Percentiles rank a stretch among this genome's conserved stretches.
Conservation (phyloP, 805 yeast genomes). For the Cyberlindnera bimundalis region DNA sequence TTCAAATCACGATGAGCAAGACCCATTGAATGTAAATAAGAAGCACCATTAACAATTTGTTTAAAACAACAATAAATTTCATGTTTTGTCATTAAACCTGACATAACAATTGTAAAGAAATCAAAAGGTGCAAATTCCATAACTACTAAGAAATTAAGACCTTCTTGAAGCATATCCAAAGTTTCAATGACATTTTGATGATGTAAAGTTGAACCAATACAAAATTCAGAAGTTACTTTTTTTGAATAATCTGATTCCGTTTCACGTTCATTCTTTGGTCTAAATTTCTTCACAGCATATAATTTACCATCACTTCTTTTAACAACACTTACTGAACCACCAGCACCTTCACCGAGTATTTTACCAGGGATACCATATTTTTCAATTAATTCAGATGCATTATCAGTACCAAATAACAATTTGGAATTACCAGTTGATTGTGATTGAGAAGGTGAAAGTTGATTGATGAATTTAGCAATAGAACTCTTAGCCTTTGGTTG, state of each 20-base stretch:
- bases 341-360: conserved; percentile 87
- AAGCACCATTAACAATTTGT: conserved; percentile 74
- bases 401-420: conserved; percentile 37
- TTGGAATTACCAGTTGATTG: conserved; percentile 21
- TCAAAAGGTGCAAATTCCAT: conserved; percentile 95
- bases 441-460: conserved; percentile 25
- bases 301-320: conserved; percentile 57
- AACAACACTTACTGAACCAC: conserved; percentile 86
- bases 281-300: conserved; percentile 85
- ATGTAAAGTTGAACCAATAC: conserved; percentile 71
- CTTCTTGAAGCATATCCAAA: conserved; percentile 72
- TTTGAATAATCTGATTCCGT: conserved; percentile 64
- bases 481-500: conserved; percentile 14
- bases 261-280: conserved; percentile 62
- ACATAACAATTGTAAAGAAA: conserved; percentile 90
- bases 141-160: conserved; percentile 60
- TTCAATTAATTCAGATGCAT: conserved; percentile 41
- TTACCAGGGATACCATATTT: conserved; percentile 76
- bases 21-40: conserved; percentile 74
- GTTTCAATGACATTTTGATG: conserved; percentile 83
- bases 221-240: conserved; percentile 79
- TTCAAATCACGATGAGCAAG: conserved; percentile 92
- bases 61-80: conserved; percentile 81
- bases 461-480: conserved; percentile 23
- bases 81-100: conserved; percentile 65